Percentiles rank a stretch among this genome's conserved stretches.
Evolutionary conservation across 2,329 filamentous ascomycete genomes (phyloP).

Genomic region (Boeremia exigua): DNA sequence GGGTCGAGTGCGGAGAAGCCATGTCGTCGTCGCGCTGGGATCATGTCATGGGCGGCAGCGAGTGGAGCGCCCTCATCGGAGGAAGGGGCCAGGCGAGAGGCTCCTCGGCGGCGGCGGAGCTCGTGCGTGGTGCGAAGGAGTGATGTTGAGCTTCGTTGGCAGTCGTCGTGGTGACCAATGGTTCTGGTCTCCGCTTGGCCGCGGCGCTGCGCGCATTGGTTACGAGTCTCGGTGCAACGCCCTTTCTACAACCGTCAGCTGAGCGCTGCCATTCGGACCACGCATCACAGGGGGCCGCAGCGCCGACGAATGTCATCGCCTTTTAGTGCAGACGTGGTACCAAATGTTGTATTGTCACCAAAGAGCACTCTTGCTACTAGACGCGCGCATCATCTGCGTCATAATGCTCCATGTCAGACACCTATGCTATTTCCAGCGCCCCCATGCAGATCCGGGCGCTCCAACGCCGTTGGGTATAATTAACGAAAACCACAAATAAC

Average conservation of each 20-base stretch:
- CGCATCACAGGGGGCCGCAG: neutral
- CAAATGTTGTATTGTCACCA: too few relatives aligned
- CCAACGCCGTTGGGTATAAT: slow-evolving; percentile 28
- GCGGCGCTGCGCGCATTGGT: slow-evolving; percentile 12
- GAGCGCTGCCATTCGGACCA: neutral
- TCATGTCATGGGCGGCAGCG: slow-evolving; percentile 31
- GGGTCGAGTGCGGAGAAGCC: slow-evolving; percentile 40
- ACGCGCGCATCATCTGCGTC: neutral
- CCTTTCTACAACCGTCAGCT: slow-evolving; percentile 2
- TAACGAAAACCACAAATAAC: slow-evolving; percentile 10
- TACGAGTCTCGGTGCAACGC: slow-evolving; percentile 8
- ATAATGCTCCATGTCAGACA: neutral
- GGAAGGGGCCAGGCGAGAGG: slow-evolving; percentile 20
- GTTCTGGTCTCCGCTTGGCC: neutral
- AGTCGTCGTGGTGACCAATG: slow-evolving; percentile 11
- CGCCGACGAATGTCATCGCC: neutral
- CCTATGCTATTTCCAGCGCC: neutral
- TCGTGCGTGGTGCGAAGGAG: slow-evolving; percentile 21
- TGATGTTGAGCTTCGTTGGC: slow-evolving; percentile 4
- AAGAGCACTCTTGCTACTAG: neutral
- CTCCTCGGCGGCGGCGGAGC: slow-evolving; percentile 29
- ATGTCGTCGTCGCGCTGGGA: slow-evolving; percentile 32
- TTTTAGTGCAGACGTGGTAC: neutral
- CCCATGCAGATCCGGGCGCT: slow-evolving; percentile 10
- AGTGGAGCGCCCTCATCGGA: slow-evolving; percentile 41